Conservation (phyloP, 768 basidiomycete genomes). For the Paxillus rubicundulus region DNA sequence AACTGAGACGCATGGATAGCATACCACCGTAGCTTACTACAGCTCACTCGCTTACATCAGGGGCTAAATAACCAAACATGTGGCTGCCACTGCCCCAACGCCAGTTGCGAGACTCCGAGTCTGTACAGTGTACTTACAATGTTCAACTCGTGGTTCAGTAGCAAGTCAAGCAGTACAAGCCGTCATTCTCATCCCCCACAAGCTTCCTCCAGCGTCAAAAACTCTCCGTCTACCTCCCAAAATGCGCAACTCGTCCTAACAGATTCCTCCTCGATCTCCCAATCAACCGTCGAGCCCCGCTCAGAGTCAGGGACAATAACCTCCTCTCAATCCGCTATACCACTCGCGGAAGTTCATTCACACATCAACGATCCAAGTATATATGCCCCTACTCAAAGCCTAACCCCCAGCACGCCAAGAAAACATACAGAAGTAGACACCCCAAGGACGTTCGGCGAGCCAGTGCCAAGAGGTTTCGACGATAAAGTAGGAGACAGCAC, state of each 20-base stretch:
- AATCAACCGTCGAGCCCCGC: conserved; percentile 16
- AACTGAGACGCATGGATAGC: neutral
- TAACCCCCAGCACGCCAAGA: conserved; percentile 14
- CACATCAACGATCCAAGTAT: conserved; percentile 27
- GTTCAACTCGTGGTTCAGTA: conserved; percentile 32
- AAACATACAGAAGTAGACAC: conserved; percentile 4
- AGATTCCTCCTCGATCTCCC: conserved; percentile 16
- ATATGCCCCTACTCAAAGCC: conserved; percentile 17
- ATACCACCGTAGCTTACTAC: no score
- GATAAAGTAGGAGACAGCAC: neutral
- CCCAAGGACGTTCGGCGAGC: conserved; percentile 9
- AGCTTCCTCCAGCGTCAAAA: neutral
- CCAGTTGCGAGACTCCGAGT: no score
- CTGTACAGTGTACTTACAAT: conserved; percentile 13
- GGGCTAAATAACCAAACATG: neutral
- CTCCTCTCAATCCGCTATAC: conserved; percentile 18
- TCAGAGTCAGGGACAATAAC: conserved; percentile 9
- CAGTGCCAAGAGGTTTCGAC: conserved; percentile 5
- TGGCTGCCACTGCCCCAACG: no score
- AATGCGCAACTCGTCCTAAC: conserved; percentile 7
- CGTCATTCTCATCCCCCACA: conserved; percentile 16
- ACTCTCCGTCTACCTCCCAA: neutral
- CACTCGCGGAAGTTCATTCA: conserved; percentile 20
- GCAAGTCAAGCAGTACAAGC: conserved; percentile 20
- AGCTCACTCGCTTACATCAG: no score